phyloP scores from a whole-genome alignment of 2,329 filamentous ascomycete genomes.

The Lecanicillium sp. region DNA sequence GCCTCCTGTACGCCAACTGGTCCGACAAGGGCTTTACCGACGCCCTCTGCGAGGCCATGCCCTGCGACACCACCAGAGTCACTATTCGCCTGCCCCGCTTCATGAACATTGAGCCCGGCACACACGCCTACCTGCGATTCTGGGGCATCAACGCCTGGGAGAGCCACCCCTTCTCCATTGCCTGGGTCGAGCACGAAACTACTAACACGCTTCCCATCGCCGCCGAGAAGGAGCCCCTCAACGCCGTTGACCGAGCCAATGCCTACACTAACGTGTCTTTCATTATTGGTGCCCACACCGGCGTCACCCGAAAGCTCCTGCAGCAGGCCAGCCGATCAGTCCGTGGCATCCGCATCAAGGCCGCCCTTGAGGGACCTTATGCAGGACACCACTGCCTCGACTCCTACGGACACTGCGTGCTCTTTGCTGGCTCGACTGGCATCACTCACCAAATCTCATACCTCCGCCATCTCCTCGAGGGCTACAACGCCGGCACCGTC shows the following conservation, averaged over 20 bases:
- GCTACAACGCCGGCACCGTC: slow-evolving; percentile 63
- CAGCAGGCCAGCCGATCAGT: slow-evolving; percentile 55
- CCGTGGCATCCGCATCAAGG: slow-evolving; percentile 55
- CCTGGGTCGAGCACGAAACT: slow-evolving; percentile 59
- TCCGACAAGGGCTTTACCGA: slow-evolving; percentile 53
- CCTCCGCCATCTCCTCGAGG: slow-evolving; percentile 67
- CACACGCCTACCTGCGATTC: slow-evolving; percentile 71
- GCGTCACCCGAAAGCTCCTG: slow-evolving; percentile 79
- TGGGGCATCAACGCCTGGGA: slow-evolving; percentile 61
- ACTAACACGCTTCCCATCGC: slow-evolving; percentile 33
- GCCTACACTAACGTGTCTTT: slow-evolving; percentile 62
- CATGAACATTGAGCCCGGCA: slow-evolving; percentile 60
- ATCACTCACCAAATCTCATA: slow-evolving; percentile 95
- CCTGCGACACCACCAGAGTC: slow-evolving; percentile 63
- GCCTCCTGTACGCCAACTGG: slow-evolving; percentile 62
- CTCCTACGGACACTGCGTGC: slow-evolving; percentile 85
- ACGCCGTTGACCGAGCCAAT: slow-evolving; percentile 34
- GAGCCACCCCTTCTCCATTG: slow-evolving; percentile 72
- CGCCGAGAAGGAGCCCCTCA: slow-evolving; percentile 36
- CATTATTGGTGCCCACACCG: slow-evolving; percentile 79
- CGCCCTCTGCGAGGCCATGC: slow-evolving; percentile 61
- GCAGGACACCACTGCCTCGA: slow-evolving; percentile 75
- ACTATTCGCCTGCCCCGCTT: slow-evolving; percentile 64
- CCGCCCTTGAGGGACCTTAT: slow-evolving; percentile 86
- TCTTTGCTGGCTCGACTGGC: slow-evolving; percentile 88